Conservation (phyloP, 371 early-diverging fungal species). For the Syncephalastrum monosporum region DNA sequence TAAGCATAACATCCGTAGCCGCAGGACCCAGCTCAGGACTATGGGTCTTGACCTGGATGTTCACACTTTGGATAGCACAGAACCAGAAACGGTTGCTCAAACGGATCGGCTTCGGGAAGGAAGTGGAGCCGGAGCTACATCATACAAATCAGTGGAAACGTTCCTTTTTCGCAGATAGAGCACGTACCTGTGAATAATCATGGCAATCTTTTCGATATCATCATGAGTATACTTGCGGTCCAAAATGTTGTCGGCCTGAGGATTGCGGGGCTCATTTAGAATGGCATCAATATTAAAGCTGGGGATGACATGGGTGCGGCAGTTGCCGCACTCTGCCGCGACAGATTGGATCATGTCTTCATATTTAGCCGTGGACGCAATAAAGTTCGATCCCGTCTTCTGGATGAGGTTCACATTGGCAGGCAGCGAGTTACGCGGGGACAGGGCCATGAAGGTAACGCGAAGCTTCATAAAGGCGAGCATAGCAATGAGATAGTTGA, state of each 20-base stretch:
- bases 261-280: conserved; percentile 1
- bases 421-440: conserved; percentile 29
- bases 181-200: conserved; percentile 12
- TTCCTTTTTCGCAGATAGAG: background rate
- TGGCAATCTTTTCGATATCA: conserved; percentile 8
- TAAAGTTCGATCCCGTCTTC: conserved; percentile 9
- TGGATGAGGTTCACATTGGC: conserved; percentile 15
- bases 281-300: conserved; percentile 2
- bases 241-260: background rate
- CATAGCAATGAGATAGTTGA: conserved; percentile 14
- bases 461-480: conserved; percentile 22
- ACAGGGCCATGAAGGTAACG: conserved; percentile 12
- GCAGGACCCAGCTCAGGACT: background rate
- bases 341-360: background rate
- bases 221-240: background rate
- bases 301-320: background rate
- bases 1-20: background rate
- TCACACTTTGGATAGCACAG: background rate
- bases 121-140: conserved; percentile 23
- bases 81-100: conserved; percentile 13
- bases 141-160: background rate
- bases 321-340: background rate
- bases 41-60: too few species aligned
- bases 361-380: conserved; percentile 14
- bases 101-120: conserved; percentile 24